Conservation (phyloP, 495 filamentous ascomycete genomes). For the Cercophora samala region DNA sequence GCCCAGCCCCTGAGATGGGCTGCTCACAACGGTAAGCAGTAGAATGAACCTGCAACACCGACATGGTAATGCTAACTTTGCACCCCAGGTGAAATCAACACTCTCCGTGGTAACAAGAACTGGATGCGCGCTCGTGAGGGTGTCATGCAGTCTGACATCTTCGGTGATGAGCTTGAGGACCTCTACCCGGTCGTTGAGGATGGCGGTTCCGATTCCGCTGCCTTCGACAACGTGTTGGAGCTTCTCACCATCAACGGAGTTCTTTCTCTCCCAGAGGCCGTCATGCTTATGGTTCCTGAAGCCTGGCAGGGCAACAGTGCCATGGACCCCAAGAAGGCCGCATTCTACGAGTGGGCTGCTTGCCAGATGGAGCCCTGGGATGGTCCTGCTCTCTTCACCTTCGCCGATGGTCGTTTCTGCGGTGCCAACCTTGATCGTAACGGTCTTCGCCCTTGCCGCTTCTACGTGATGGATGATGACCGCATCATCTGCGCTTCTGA, state of each 20-base stretch:
- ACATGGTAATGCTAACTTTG: conserved; percentile 35
- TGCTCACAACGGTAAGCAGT: conserved; percentile 82
- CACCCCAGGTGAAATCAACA: conserved; percentile 81
- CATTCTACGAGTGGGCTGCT: conserved; percentile 99
- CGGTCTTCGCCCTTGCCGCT: conserved; percentile 93
- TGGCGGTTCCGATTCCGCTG: conserved; percentile 95
- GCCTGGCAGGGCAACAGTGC: conserved; percentile 93
- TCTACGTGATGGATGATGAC: conserved; percentile 97
- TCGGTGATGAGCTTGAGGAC: conserved; percentile 86
- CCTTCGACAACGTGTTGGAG: conserved; percentile 97
- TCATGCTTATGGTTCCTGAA: conserved; percentile 99
- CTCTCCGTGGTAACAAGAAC: conserved; percentile 97
- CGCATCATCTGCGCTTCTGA: conserved; percentile 98
- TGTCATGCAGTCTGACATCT: conserved; percentile 88
- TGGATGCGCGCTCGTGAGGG: conserved; percentile 99
- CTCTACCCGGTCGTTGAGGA: conserved; percentile 97
- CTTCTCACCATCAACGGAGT: conserved; percentile 95
- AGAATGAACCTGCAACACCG: conserved; percentile 16
- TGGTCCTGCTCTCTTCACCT: conserved; percentile 95
- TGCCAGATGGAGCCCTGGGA: conserved; percentile 99
- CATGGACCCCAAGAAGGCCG: conserved; percentile 94
- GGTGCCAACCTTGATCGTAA: conserved; percentile 99
- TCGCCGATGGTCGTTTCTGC: conserved; percentile 95
- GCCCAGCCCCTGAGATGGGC: conserved; percentile 96
- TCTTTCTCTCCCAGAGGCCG: conserved; percentile 91